These are phyloP conservation scores for Hymenotorrendiella dingleyae DNA, from an alignment of 2,329 filamentous ascomycete genomes.

Conservation along the genomic window DNA sequence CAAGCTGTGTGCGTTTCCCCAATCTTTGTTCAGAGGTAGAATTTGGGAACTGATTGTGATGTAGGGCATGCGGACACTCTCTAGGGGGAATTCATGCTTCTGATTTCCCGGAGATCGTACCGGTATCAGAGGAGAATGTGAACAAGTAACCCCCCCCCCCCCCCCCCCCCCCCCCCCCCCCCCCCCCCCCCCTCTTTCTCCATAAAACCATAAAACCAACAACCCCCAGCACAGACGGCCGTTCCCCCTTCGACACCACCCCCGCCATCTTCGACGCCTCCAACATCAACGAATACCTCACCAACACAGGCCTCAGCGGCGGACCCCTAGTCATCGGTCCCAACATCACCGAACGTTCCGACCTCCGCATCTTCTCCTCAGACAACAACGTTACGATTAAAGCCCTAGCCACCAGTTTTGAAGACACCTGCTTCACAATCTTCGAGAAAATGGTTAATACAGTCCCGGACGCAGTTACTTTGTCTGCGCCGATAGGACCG, in stretches of 20 bases:
- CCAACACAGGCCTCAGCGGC: constrained; percentile 7
- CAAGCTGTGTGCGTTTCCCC: not conserved
- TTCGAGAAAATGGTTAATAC: constrained; percentile 21
- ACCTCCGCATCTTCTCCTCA: constrained; percentile 13
- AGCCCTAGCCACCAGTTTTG: constrained; percentile 13
- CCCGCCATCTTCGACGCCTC: constrained; percentile 12
- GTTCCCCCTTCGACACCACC: constrained; percentile 12
- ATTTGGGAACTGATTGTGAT: not conserved
- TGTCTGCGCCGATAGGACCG: constrained; percentile 12
- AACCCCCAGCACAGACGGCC: not conserved
- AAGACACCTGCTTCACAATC: constrained; percentile 12
- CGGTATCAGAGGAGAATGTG: not conserved
- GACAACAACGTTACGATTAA: constrained; percentile 16
- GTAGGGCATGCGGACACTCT: constrained; percentile 19
- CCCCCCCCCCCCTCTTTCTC: too few species aligned
- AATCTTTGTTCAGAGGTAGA: not conserved
- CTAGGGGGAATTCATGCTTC: constrained; percentile 14
- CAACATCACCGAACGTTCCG: constrained; percentile 8
- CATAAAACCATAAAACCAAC: too few species aligned
- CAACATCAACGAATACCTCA: constrained; percentile 13
- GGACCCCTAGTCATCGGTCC: constrained; percentile 13
- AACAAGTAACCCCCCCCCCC: constrained; percentile 14
- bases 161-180: constrained; percentile 8
- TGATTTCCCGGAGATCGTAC: constrained; percentile 8
- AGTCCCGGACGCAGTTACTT: constrained; percentile 8